Conservation (phyloP, 78 protist genomes). For the Guillardia theta region DNA sequence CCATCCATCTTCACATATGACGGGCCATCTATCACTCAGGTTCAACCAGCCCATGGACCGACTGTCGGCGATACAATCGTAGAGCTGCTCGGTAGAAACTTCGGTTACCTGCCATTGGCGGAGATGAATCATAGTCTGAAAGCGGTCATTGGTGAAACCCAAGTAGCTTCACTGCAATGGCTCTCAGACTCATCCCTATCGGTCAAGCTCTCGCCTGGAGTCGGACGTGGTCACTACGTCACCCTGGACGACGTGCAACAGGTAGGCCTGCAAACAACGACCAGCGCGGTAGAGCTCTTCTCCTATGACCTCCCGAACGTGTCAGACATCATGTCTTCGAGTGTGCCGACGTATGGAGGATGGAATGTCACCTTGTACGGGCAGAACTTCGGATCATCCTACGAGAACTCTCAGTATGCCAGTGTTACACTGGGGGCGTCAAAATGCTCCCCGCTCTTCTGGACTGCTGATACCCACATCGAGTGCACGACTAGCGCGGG, state of each 20-base stretch:
- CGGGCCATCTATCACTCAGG: background rate
- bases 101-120: too few relatives aligned
- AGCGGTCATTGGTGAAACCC: too few relatives aligned
- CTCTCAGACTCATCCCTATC: background rate
- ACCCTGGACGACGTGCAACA: background rate
- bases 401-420: background rate
- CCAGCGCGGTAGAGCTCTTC: background rate
- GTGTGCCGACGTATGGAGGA: background rate
- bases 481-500: background rate
- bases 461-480: background rate
- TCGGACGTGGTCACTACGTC: background rate
- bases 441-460: background rate
- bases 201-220: background rate
- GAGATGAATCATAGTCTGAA: too few relatives aligned
- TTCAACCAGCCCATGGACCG: background rate
- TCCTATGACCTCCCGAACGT: background rate
- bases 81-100: background rate
- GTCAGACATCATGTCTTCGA: background rate
- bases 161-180: too few relatives aligned
- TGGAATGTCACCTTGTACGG: background rate
- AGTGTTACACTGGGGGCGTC: background rate
- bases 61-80: background rate
- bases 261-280: background rate
- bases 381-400: background rate
- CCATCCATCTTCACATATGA: background rate